Conservation (phyloP, 345 rosid genomes). For the Populus alba region DNA sequence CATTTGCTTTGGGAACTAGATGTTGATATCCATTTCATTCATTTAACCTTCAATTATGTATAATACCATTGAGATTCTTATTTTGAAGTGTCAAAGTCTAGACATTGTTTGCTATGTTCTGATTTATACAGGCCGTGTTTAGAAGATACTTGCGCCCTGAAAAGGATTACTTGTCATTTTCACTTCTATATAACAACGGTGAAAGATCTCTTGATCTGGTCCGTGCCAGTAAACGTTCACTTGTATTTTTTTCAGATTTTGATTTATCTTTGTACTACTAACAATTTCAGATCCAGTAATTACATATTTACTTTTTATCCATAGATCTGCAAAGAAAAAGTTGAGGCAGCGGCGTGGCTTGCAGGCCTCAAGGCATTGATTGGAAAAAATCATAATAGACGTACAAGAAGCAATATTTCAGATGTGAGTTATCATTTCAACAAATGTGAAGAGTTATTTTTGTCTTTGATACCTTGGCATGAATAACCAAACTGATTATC, state of each 20-base stretch:
- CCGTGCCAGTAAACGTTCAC: constrained; percentile 26
- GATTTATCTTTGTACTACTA: neutral
- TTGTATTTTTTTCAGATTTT: neutral
- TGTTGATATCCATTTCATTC: constrained; percentile 6
- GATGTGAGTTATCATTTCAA: constrained; percentile 51
- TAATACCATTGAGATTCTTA: neutral
- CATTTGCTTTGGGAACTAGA: constrained; percentile 5
- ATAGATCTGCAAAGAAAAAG: constrained; percentile 97
- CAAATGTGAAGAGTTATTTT: neutral
- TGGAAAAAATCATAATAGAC: constrained; percentile 48
- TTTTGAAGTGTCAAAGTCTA: neutral
- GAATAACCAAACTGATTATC: neutral
- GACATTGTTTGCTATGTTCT: constrained; percentile 5
- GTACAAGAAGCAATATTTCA: constrained; percentile 57
- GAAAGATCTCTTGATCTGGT: constrained; percentile 98
- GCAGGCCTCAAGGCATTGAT: constrained; percentile 70
- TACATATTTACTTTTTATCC: constrained; percentile 17
- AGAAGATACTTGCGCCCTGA: constrained; percentile 90
- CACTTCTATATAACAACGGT: constrained; percentile 81
- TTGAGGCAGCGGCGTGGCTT: constrained; percentile 91
- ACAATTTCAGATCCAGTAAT: constrained; percentile 11
- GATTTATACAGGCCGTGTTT: constrained; percentile 65
- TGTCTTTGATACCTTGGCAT: neutral
- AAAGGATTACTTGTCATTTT: constrained; percentile 90
- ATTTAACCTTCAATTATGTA: constrained; percentile 7